Conservation (phyloP, 192 early-diverging fungal species). For the Phlyctochytrium arcticum region DNA sequence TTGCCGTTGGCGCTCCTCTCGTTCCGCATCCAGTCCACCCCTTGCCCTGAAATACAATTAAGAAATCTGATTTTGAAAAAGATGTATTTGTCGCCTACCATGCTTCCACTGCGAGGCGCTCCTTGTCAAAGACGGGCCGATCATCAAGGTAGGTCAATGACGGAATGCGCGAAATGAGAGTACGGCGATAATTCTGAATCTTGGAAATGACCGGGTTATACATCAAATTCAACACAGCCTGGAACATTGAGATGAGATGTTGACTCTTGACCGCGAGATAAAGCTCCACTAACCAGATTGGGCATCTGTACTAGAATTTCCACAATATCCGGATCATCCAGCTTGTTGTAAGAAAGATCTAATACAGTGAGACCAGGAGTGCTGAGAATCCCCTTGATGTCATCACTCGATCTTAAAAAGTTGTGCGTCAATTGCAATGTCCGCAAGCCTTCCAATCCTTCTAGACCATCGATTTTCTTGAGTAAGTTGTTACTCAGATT, state of each 20-base stretch:
- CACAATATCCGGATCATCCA: constrained; percentile 51
- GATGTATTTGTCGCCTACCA: constrained; percentile 34
- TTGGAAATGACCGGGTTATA: constrained; percentile 53
- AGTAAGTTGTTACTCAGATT: constrained; percentile 56
- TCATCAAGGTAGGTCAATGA: constrained; percentile 56
- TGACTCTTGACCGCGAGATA: not conserved
- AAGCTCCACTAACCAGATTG: constrained; percentile 38
- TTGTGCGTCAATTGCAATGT: constrained; percentile 54
- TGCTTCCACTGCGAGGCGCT: constrained; percentile 47
- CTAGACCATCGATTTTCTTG: constrained; percentile 35
- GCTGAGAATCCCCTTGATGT: constrained; percentile 33
- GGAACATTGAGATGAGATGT: too few relatives aligned
- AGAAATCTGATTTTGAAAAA: not conserved
- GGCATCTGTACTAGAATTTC: constrained; percentile 50
- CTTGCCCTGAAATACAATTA: constrained; percentile 15
- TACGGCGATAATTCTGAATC: constrained; percentile 52
- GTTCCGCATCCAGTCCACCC: constrained; percentile 24
- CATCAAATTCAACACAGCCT: constrained; percentile 60
- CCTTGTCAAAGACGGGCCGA: constrained; percentile 59
- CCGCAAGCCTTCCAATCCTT: constrained; percentile 27
- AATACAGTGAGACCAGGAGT: constrained; percentile 41
- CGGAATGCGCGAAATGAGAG: constrained; percentile 37
- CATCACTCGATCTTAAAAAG: constrained; percentile 41
- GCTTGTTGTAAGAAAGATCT: constrained; percentile 51
- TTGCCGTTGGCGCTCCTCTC: constrained; percentile 46